These are phyloP conservation scores for Aristolochia californica DNA, from an alignment of 164 flowering plant species.

Conservation along the genomic window DNA sequence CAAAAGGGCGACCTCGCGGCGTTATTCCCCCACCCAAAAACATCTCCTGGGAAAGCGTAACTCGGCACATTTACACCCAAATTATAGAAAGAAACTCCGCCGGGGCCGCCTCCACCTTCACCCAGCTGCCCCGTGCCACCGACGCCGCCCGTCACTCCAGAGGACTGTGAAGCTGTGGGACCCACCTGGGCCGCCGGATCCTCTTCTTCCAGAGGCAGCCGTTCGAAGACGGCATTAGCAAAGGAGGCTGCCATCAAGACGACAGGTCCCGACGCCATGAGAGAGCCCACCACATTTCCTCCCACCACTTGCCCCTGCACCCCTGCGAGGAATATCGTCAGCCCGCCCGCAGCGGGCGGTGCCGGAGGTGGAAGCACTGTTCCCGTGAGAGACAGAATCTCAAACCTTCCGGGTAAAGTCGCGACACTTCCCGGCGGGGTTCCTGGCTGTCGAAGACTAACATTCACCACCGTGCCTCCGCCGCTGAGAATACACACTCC, in stretches of 20 bases:
- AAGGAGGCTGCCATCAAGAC: conserved; percentile 25
- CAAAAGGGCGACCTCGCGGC: conserved; percentile 35
- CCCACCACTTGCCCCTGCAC: conserved; percentile 29
- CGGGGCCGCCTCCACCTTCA: conserved; percentile 14
- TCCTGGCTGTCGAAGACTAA: conserved; percentile 19
- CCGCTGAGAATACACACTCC: conserved; percentile 24
- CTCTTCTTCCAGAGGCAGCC: conserved; percentile 25
- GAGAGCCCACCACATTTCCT: conserved; percentile 21
- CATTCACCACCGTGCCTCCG: conserved; percentile 19
- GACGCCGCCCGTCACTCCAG: conserved; percentile 29
- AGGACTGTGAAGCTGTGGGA: conserved; percentile 32
- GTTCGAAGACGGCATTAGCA: conserved; percentile 23
- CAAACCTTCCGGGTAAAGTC: conserved; percentile 22
- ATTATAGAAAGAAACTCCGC: conserved; percentile 20
- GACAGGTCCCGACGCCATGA: conserved; percentile 22
- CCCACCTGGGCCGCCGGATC: conserved; percentile 1
- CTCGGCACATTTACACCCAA: conserved; percentile 20
- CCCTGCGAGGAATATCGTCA: conserved; percentile 23
- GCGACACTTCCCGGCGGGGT: conserved; percentile 16
- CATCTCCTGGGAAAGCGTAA: conserved; percentile 30
- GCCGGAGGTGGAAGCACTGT: conserved; percentile 29
- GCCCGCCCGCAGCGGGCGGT: conserved; percentile 21
- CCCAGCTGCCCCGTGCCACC: conserved; percentile 16
- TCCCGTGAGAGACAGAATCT: conserved; percentile 22
- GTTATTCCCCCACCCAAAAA: conserved; percentile 34